These are phyloP conservation scores for Elongisporangium anandrum DNA, from an alignment of 352 stramenopile species.

Conservation along the genomic window DNA sequence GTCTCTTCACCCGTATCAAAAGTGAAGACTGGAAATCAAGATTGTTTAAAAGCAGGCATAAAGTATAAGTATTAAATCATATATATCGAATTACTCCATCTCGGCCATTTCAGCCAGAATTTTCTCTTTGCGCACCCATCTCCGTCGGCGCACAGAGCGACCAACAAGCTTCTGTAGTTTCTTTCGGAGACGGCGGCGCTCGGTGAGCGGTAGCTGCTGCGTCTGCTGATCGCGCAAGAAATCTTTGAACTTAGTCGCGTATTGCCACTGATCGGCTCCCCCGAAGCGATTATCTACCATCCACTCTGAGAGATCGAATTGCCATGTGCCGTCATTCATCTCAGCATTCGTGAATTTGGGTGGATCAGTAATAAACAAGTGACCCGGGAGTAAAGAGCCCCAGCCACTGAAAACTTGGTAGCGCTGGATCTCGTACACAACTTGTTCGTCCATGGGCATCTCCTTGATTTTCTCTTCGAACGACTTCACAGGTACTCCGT, in stretches of 20 bases:
- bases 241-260: slow-evolving; percentile 84
- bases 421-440: slow-evolving; percentile 79
- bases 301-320: slow-evolving; percentile 69
- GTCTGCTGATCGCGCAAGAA: slow-evolving; percentile 64
- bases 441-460: slow-evolving; percentile 52
- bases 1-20: neutral
- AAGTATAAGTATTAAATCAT: neutral
- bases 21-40: neutral
- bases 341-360: slow-evolving; percentile 71
- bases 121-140: slow-evolving; percentile 77
- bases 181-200: slow-evolving; percentile 69
- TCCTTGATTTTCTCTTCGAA: slow-evolving; percentile 71
- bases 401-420: slow-evolving; percentile 83
- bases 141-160: slow-evolving; percentile 67
- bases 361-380: slow-evolving; percentile 74
- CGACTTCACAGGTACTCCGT: slow-evolving; percentile 21
- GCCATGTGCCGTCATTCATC: slow-evolving; percentile 58
- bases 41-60: neutral
- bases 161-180: slow-evolving; percentile 82
- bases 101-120: slow-evolving; percentile 43
- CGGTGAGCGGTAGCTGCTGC: slow-evolving; percentile 33
- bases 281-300: slow-evolving; percentile 74
- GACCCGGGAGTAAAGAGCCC: slow-evolving; percentile 68
- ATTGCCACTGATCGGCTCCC: slow-evolving; percentile 77
- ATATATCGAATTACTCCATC: slow-evolving; percentile 6